Percentiles rank a stretch among this genome's conserved stretches.
Conservation (phyloP, 805 yeast genomes). For the Candida ovalis region DNA sequence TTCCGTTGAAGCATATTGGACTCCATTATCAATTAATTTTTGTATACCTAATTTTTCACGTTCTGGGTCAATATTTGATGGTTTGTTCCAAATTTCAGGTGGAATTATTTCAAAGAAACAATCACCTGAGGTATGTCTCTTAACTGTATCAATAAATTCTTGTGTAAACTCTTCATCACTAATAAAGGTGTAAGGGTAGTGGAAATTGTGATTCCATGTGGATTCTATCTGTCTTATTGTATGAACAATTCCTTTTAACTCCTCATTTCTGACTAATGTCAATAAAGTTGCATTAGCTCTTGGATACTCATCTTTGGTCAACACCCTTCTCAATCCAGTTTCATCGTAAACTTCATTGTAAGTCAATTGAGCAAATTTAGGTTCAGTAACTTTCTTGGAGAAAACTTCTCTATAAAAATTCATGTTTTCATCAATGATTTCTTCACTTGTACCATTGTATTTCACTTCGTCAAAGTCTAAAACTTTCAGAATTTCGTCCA, state of each 20-base stretch:
- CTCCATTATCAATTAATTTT: constrained; percentile 35
- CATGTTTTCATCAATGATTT: constrained; percentile 31
- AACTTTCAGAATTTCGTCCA: constrained; percentile 24
- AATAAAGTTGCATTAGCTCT: constrained; percentile 73
- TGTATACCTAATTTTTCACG: constrained; percentile 37
- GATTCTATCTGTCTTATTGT: constrained; percentile 63
- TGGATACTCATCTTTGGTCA: constrained; percentile 30
- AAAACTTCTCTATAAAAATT: constrained; percentile 33
- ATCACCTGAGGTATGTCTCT: constrained; percentile 42
- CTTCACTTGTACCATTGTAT: constrained; percentile 23
- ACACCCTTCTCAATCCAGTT: constrained; percentile 23
- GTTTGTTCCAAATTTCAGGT: constrained; percentile 46
- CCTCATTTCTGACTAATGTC: constrained; percentile 74
- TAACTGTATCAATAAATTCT: constrained; percentile 59
- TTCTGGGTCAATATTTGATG: constrained; percentile 38
- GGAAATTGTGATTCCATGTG: constrained; percentile 68
- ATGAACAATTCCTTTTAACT: constrained; percentile 45
- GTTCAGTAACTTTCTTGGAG: constrained; percentile 32
- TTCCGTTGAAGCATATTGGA: constrained; percentile 57
- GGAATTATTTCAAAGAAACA: constrained; percentile 53
- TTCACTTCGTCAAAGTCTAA: constrained; percentile 21
- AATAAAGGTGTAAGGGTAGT: constrained; percentile 91
- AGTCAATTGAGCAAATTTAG: constrained; percentile 30
- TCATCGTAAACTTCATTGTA: constrained; percentile 28
- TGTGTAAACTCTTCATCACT: constrained; percentile 79